Evolutionary conservation across 495 filamentous ascomycete genomes (phyloP).

Genomic region (Podospora fimiseda): DNA sequence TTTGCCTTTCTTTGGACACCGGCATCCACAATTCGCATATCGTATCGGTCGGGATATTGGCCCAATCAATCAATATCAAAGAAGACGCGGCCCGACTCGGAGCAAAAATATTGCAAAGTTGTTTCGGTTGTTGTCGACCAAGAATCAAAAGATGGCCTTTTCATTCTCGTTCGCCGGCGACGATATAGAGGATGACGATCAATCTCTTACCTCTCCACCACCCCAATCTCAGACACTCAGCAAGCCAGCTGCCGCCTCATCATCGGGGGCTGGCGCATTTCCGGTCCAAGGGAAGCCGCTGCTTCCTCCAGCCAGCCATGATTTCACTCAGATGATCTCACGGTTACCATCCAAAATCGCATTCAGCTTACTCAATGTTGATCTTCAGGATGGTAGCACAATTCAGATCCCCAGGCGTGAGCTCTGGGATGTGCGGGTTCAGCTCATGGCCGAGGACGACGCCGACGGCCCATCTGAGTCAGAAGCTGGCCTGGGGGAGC

Average conservation of each 20-base stretch:
- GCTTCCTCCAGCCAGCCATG: constrained; percentile 39
- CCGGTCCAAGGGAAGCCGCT: constrained; percentile 43
- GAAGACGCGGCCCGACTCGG: too few relatives aligned
- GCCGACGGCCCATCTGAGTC: constrained; percentile 30
- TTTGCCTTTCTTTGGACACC: too few relatives aligned
- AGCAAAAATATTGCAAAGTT: too few relatives aligned
- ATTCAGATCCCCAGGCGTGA: constrained; percentile 73
- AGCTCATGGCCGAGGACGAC: constrained; percentile 83
- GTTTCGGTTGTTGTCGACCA: background rate
- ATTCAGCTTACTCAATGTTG: constrained; percentile 57
- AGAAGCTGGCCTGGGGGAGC: constrained; percentile 58
- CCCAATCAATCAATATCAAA: background rate
- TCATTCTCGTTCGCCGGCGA: constrained; percentile 79
- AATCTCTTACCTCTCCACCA: constrained; percentile 24
- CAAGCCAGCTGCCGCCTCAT: constrained; percentile 9
- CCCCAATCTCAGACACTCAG: constrained; percentile 4
- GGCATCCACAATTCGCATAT: background rate
- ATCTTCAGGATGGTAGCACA: constrained; percentile 36
- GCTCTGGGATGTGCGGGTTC: constrained; percentile 86
- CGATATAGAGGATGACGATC: constrained; percentile 67
- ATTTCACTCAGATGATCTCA: constrained; percentile 50
- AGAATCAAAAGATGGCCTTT: constrained; percentile 38
- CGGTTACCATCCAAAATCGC: constrained; percentile 72
- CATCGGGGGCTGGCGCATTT: constrained; percentile 38
- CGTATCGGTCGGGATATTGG: background rate